Percentiles rank a stretch among this genome's conserved stretches.
These are phyloP conservation scores for Crepidotus variabilis DNA, from an alignment of 768 basidiomycete genomes.

Conservation along the genomic window DNA sequence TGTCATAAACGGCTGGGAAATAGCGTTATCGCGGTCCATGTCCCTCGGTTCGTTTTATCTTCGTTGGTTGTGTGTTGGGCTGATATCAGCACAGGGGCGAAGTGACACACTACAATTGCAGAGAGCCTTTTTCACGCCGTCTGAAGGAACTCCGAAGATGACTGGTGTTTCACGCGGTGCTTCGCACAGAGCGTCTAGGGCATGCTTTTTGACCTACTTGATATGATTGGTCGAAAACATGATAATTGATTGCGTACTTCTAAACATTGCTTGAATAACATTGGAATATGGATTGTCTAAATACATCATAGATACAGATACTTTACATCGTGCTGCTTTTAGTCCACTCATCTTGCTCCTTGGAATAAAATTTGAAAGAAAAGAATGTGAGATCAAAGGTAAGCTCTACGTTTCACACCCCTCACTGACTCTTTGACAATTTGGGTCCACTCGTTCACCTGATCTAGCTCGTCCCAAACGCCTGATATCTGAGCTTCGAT, in stretches of 20 bases:
- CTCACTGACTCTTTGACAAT: slow-evolving; percentile 63
- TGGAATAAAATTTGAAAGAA: background rate
- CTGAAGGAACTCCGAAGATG: slow-evolving; percentile 38
- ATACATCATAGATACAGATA: slow-evolving; percentile 30
- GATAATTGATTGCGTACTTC: slow-evolving; percentile 1
- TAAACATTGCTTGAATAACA: background rate
- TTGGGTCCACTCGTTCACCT: slow-evolving; percentile 52
- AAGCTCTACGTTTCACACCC: slow-evolving; percentile 49
- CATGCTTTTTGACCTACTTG: background rate
- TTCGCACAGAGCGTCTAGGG: too few species aligned
- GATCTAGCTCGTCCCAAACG: slow-evolving; percentile 63
- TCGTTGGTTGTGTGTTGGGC: background rate
- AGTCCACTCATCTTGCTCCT: background rate
- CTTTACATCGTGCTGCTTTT: slow-evolving; percentile 11
- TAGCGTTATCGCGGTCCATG: slow-evolving; percentile 92
- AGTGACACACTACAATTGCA: slow-evolving; percentile 95
- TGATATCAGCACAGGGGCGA: slow-evolving; percentile 60
- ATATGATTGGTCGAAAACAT: background rate
- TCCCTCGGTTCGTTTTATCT: slow-evolving; percentile 60
- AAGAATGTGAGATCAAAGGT: slow-evolving; percentile 26
- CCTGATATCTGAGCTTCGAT: slow-evolving; percentile 52
- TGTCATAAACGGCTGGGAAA: slow-evolving; percentile 92
- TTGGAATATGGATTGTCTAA: slow-evolving; percentile 7
- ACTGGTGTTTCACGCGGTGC: background rate
- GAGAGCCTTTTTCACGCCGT: slow-evolving; percentile 71